phyloP scores from a whole-genome alignment of 768 basidiomycete species.

The Russula earlei region DNA sequence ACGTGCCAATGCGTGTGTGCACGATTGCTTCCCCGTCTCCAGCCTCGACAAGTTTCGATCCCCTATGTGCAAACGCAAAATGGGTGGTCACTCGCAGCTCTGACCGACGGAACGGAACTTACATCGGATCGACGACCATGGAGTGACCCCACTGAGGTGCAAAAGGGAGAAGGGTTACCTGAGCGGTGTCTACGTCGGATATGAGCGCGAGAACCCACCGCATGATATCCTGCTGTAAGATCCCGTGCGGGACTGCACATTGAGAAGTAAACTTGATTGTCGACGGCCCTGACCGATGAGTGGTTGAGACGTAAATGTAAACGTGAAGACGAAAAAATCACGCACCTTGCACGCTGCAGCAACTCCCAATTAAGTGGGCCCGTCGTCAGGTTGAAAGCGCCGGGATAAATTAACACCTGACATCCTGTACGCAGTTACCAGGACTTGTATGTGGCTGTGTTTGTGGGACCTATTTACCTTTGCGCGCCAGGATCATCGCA shows the following conservation, averaged over 20 bases:
- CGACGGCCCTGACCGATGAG: slow-evolving; percentile 63
- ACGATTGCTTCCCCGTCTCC: slow-evolving; percentile 71
- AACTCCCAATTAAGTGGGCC: slow-evolving; percentile 96
- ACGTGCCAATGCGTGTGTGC: slow-evolving; percentile 73
- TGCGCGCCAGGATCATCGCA: slow-evolving; percentile 80
- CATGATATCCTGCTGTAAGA: slow-evolving; percentile 74
- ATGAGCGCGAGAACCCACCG: slow-evolving; percentile 39
- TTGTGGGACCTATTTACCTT: slow-evolving; percentile 40
- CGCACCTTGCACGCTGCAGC: slow-evolving; percentile 70
- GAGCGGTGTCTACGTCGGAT: neutral
- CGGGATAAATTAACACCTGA: slow-evolving; percentile 83
- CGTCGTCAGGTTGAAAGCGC: slow-evolving; percentile 92
- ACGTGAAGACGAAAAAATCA: neutral
- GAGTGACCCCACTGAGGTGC: slow-evolving; percentile 73
- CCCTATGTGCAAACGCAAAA: too few species aligned
- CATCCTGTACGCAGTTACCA: slow-evolving; percentile 44
- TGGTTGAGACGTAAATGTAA: neutral
- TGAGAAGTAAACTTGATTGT: slow-evolving; percentile 92
- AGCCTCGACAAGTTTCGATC: slow-evolving; percentile 62
- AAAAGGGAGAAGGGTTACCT: neutral
- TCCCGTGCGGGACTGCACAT: slow-evolving; percentile 96
- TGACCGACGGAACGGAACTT: slow-evolving; percentile 25
- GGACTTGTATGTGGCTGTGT: neutral
- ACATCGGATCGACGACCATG: slow-evolving; percentile 87
- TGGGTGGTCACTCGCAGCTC: slow-evolving; percentile 3